phyloP scores from a whole-genome alignment of 371 early-diverging fungal genomes.

The Mucor piriformis region DNA sequence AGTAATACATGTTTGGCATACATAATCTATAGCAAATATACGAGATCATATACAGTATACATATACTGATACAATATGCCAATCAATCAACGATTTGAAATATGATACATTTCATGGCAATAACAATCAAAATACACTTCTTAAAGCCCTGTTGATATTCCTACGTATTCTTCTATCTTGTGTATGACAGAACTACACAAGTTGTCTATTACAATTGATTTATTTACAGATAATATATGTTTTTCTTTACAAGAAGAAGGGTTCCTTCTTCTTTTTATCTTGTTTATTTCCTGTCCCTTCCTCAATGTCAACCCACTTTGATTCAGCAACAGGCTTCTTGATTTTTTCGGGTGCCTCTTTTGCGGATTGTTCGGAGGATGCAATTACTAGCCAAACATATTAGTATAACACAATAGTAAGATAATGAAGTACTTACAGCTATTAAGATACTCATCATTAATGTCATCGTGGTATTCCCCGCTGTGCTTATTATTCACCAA shows the following conservation, averaged over 20 bases:
- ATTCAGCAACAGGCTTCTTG: conserved; percentile 2
- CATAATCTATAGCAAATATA: too few relatives aligned
- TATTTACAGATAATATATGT: conserved; percentile 1
- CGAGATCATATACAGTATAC: too few relatives aligned
- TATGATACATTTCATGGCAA: too few relatives aligned
- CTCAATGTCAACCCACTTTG: conserved; percentile 16
- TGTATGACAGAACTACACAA: too few relatives aligned
- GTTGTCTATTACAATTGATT: neutral
- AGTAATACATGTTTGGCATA: too few relatives aligned
- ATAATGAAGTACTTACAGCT: conserved; percentile 28
- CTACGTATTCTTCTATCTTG: too few relatives aligned
- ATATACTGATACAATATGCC: too few relatives aligned
- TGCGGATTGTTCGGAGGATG: conserved; percentile 45
- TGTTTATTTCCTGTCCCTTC: neutral
- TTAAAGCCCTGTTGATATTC: too few relatives aligned
- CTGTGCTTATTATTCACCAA: conserved; percentile 27
- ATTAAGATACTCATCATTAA: conserved; percentile 45
- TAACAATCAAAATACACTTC: too few relatives aligned
- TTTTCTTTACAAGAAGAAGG: conserved; percentile 24
- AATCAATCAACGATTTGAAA: too few relatives aligned
- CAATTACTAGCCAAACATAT: conserved; percentile 23
- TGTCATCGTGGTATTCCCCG: conserved; percentile 31
- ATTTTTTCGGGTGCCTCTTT: conserved; percentile 23
- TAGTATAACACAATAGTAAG: neutral
- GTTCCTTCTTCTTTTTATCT: conserved; percentile 15